phyloP scores from a whole-genome alignment of 495 filamentous ascomycete genomes.

The Mytilinidion resinicola region DNA sequence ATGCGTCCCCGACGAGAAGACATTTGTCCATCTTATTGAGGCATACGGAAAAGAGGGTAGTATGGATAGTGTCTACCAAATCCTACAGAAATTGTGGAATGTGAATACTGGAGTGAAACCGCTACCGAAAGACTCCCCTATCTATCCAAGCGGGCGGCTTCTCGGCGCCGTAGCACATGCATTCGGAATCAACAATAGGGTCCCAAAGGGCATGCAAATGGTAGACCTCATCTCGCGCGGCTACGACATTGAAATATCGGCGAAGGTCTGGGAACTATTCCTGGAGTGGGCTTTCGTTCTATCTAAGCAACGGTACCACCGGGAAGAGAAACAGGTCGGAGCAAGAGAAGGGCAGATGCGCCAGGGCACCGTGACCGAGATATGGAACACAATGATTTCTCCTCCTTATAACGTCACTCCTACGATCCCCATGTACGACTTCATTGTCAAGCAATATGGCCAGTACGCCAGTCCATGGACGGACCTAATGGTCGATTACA shows the following conservation, averaged over 20 bases:
- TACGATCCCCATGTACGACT: constrained; percentile 48
- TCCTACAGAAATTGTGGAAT: constrained; percentile 53
- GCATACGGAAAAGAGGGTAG: constrained; percentile 53
- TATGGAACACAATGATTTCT: constrained; percentile 52
- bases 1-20: constrained; percentile 46
- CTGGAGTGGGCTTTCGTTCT: constrained; percentile 56
- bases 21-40: constrained; percentile 51
- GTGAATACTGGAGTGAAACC: constrained; percentile 30
- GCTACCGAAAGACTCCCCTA: constrained; percentile 37
- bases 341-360: constrained; percentile 37
- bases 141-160: constrained; percentile 49
- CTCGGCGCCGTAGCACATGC: constrained; percentile 53
- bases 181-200: constrained; percentile 52
- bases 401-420: constrained; percentile 53
- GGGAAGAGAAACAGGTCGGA: constrained; percentile 4
- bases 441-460: constrained; percentile 41
- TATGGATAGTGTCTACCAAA: constrained; percentile 39
- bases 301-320: constrained; percentile 23
- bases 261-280: constrained; percentile 50
- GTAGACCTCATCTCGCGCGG: constrained; percentile 52
- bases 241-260: constrained; percentile 48
- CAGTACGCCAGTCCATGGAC: not conserved
- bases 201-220: constrained; percentile 46
- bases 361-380: constrained; percentile 33
- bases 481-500: no score